Base-by-base conservation (phyloP, 495 filamentous ascomycete species). In the Hypoxylon lienhwacheense region DNA sequence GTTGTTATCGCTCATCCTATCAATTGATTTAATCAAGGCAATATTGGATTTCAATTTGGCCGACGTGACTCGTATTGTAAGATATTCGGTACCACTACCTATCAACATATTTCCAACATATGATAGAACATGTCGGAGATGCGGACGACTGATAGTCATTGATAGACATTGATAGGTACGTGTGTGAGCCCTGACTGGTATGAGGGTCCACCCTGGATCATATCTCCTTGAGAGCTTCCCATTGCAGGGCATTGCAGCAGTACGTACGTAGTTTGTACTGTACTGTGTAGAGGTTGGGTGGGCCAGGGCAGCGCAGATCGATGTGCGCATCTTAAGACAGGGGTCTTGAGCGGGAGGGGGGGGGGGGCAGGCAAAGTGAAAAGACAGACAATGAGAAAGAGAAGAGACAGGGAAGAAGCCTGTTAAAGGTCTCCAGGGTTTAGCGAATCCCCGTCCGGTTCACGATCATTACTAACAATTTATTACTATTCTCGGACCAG, bases 211-310 rank as follows among this genome's bases (percentile, higher is more conserved):
- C 47, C 22, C 20, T 33, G 20, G 24, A 17, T 32, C 17, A 55
- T 61, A 61, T 61, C 57, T 55, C 22, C 55, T 54, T 44, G 21
- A 50, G 52, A 61, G 58, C 58, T 61, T 56, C 58, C 58, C 47
- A 47, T 56, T 61, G 47, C 11, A 56, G 57, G 48, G 35, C n/a
- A n/a, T n/a, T n/a, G n/a, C n/a, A n/a, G n/a, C n/a, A n/a, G n/a
- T n/a, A n/a, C n/a, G n/a, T n/a, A n/a, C 19, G 21, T 29, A 12
- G 37, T 11, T 2, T 14, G 7, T 7, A n/a, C 4, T 37, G 21
- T 12, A 12, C 16, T 31, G 20, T 5, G 22, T 31, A 29, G 31
- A 47, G 25, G 15, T 49, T 43, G 50, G 10, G 42, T 50, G 45
- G 56, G 40, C 21, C 25, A 32, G 24, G 51, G 50, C 39, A 7